Conservation (phyloP, 148 eudicot species). For the Beta vulgaris region DNA sequence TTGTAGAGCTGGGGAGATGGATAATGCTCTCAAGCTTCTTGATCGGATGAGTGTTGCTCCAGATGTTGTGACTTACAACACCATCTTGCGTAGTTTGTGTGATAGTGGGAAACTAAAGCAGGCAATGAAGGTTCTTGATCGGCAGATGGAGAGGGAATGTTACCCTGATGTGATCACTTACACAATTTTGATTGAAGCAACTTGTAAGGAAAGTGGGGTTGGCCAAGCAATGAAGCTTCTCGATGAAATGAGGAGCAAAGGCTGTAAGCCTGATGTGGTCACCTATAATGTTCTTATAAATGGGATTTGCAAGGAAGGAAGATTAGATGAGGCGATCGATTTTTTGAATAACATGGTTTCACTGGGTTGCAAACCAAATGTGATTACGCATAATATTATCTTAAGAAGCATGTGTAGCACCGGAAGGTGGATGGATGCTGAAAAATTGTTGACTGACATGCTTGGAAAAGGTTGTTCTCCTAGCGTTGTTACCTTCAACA, state of each 20-base stretch:
- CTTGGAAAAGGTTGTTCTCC: constrained; percentile 59
- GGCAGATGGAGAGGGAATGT: constrained; percentile 52
- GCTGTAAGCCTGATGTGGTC: constrained; percentile 68
- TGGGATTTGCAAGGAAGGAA: constrained; percentile 73
- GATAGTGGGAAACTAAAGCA: constrained; percentile 53
- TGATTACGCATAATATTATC: constrained; percentile 55
- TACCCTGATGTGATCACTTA: constrained; percentile 70
- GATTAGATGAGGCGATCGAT: constrained; percentile 59
- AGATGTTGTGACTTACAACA: constrained; percentile 64
- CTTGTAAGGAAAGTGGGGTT: constrained; percentile 69
- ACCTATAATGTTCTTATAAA: constrained; percentile 71
- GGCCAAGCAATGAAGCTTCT: constrained; percentile 66
- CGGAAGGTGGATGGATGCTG: constrained; percentile 69
- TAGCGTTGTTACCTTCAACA: constrained; percentile 63
- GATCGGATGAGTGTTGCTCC: constrained; percentile 67
- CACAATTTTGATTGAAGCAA: constrained; percentile 69
- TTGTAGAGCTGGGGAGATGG: constrained; percentile 60
- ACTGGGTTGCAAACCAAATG: constrained; percentile 64
- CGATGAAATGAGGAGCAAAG: constrained; percentile 71
- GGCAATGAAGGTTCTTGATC: constrained; percentile 59
- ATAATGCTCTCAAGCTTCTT: constrained; percentile 50
- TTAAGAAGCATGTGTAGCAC: constrained; percentile 58
- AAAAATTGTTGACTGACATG: constrained; percentile 61
- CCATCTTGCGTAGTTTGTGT: constrained; percentile 64
- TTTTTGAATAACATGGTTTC: constrained; percentile 51